Evolutionary conservation across 1,139 yeast genomes (phyloP).

Genomic region (Pneumocystis sp.): DNA sequence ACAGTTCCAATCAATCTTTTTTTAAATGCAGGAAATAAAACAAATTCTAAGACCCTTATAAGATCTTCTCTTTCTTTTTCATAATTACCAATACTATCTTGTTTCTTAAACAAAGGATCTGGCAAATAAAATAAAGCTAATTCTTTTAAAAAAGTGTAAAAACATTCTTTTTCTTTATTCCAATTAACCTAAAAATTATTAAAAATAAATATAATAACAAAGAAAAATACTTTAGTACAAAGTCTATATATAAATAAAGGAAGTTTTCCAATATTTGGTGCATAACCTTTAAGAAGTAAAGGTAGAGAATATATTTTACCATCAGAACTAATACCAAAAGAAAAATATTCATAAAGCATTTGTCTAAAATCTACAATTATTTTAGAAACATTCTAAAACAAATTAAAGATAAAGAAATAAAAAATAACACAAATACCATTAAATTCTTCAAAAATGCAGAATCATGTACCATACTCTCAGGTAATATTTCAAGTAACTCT

Average conservation of each 20-base stretch:
- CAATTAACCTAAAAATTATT: constrained; percentile 35
- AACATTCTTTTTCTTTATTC: constrained; percentile 51
- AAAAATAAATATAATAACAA: neutral
- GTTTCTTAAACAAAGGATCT: constrained; percentile 27
- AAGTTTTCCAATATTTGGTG: constrained; percentile 49
- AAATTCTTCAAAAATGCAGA: constrained; percentile 8
- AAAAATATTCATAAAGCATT: constrained; percentile 73
- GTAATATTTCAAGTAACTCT: constrained; percentile 22
- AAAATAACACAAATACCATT: neutral
- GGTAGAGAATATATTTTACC: constrained; percentile 43
- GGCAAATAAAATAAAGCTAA: constrained; percentile 67
- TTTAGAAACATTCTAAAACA: constrained; percentile 17
- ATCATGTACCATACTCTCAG: constrained; percentile 16
- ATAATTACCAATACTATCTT: constrained; percentile 17
- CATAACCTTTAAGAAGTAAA: constrained; percentile 44
- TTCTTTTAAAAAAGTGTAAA: constrained; percentile 49
- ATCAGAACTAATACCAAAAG: constrained; percentile 30
- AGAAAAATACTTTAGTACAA: constrained; percentile 26
- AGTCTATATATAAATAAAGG: constrained; percentile 53
- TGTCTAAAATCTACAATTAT: constrained; percentile 39
- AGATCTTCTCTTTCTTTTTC: constrained; percentile 16
- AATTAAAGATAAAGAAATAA: neutral
- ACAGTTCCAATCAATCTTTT: constrained; percentile 52
- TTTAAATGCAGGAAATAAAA: constrained; percentile 53
- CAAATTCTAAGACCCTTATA: constrained; percentile 35